phyloP scores from a whole-genome alignment of 371 early-diverging fungal genomes.

The Circinella umbellata region DNA sequence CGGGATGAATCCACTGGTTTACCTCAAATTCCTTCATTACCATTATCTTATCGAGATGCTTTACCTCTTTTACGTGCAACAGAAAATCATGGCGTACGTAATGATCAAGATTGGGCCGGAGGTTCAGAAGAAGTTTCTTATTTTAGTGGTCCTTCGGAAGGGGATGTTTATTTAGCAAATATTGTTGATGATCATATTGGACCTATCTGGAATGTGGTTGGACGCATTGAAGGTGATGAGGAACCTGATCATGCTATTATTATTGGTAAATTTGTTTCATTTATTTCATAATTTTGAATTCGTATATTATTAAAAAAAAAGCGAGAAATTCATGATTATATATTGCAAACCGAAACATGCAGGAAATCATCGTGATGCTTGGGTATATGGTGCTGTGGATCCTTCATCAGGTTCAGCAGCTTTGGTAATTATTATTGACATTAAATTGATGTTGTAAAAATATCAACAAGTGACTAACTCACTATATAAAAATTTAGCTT shows the following conservation, averaged over 20 bases:
- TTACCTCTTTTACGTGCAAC: slow-evolving; percentile 57
- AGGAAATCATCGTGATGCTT: slow-evolving; percentile 67
- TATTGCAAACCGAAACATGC: neutral
- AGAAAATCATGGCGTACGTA: slow-evolving; percentile 43
- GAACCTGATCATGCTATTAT: slow-evolving; percentile 62
- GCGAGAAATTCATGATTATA: neutral
- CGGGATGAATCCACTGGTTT: slow-evolving; percentile 50
- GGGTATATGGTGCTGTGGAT: slow-evolving; percentile 69
- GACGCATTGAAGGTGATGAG: slow-evolving; percentile 58
- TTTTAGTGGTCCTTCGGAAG: slow-evolving; percentile 59
- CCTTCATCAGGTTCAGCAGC: slow-evolving; percentile 66
- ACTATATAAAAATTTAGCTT: slow-evolving; percentile 19
- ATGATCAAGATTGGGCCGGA: slow-evolving; percentile 45
- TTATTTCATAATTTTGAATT: neutral
- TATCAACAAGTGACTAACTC: neutral
- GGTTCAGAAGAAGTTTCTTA: slow-evolving; percentile 55
- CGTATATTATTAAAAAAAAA: neutral
- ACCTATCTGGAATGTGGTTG: slow-evolving; percentile 72
- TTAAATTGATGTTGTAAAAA: neutral
- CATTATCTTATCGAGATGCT: slow-evolving; percentile 70
- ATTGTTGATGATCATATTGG: slow-evolving; percentile 53
- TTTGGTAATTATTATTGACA: slow-evolving; percentile 24
- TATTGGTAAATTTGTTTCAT: slow-evolving; percentile 35
- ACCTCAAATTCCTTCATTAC: slow-evolving; percentile 68
- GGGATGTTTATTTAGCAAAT: slow-evolving; percentile 57